Evolutionary conservation across 768 basidiomycete species (phyloP).

Genomic region (Cystobasidium onofrii): DNA sequence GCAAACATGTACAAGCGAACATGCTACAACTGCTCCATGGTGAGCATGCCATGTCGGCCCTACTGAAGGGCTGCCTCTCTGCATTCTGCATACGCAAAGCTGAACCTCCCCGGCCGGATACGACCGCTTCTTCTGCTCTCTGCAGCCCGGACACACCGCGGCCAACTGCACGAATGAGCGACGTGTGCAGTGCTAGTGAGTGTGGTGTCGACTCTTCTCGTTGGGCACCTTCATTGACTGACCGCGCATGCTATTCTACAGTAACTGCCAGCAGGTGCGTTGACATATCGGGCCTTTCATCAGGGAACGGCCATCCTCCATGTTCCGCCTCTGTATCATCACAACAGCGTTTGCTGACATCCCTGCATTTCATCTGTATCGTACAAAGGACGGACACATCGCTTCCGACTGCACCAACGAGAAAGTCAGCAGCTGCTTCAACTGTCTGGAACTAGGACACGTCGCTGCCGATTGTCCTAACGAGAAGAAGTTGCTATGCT

Average conservation of each 20-base stretch:
- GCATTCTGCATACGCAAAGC: not conserved
- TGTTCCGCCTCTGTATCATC: not conserved
- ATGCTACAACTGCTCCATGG: constrained; percentile 27
- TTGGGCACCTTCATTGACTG: not conserved
- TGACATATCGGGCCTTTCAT: not conserved
- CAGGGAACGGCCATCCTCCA: not conserved
- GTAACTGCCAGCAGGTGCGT: constrained; percentile 14
- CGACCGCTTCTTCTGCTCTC: not conserved
- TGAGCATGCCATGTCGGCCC: not conserved
- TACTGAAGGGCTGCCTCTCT: not conserved
- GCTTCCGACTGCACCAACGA: constrained; percentile 18
- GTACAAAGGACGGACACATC: constrained; percentile 19
- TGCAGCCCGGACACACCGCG: constrained; percentile 1
- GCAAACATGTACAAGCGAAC: constrained; percentile 20
- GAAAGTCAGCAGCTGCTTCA: constrained; percentile 26
- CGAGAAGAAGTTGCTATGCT: not conserved
- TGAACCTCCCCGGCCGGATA: not conserved
- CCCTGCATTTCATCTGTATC: not conserved
- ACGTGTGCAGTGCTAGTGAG: constrained; percentile 8
- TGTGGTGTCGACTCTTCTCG: not conserved
- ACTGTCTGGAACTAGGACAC: constrained; percentile 13
- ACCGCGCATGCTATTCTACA: not conserved
- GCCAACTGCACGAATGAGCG: constrained; percentile 9
- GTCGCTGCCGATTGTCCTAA: constrained; percentile 12
- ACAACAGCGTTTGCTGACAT: not conserved